Percentiles rank a stretch among this genome's conserved stretches.
Conservation (phyloP, 2,329 filamentous ascomycete genomes). For the Clonostachys solani region DNA sequence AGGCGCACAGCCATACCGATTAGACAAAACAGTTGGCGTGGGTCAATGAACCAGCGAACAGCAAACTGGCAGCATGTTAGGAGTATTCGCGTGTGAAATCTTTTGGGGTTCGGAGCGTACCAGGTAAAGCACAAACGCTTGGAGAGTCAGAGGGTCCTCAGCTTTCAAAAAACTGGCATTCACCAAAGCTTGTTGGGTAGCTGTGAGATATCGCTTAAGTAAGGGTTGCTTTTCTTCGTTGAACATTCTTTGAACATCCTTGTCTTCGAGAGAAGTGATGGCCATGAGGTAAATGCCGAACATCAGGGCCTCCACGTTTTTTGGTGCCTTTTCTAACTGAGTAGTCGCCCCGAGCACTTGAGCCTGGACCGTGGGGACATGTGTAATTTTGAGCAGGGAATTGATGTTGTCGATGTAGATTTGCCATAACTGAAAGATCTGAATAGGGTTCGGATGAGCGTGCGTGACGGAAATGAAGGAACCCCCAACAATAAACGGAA, state of each 20-base stretch:
- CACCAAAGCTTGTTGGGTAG: slow-evolving; percentile 59
- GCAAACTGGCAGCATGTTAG: slow-evolving; percentile 18
- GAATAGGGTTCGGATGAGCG: slow-evolving; percentile 49
- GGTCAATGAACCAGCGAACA: slow-evolving; percentile 56
- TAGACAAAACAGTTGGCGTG: slow-evolving; percentile 41
- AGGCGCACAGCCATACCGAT: slow-evolving; percentile 64
- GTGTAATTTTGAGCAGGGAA: slow-evolving; percentile 63
- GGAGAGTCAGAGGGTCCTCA: slow-evolving; percentile 60
- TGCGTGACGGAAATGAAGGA: slow-evolving; percentile 34
- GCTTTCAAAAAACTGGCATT: slow-evolving; percentile 64
- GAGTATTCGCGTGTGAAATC: slow-evolving; percentile 1
- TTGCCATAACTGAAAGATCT: slow-evolving; percentile 65
- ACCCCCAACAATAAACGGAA: slow-evolving; percentile 51
- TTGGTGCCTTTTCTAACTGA: slow-evolving; percentile 47
- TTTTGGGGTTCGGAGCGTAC: slow-evolving; percentile 33
- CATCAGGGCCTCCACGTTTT: slow-evolving; percentile 61
- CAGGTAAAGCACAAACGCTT: slow-evolving; percentile 64
- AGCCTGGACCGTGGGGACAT: slow-evolving; percentile 61
- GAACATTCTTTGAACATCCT: slow-evolving; percentile 50
- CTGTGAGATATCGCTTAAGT: slow-evolving; percentile 48
- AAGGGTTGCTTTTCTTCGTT: slow-evolving; percentile 46
- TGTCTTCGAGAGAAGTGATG: slow-evolving; percentile 52
- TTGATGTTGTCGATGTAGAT: slow-evolving; percentile 67
- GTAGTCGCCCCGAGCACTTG: slow-evolving; percentile 59
- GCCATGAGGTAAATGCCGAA: slow-evolving; percentile 61